Base-by-base conservation (phyloP, 176 grass and related monocot genomes). In the Dendrocalamus sinicus region DNA sequence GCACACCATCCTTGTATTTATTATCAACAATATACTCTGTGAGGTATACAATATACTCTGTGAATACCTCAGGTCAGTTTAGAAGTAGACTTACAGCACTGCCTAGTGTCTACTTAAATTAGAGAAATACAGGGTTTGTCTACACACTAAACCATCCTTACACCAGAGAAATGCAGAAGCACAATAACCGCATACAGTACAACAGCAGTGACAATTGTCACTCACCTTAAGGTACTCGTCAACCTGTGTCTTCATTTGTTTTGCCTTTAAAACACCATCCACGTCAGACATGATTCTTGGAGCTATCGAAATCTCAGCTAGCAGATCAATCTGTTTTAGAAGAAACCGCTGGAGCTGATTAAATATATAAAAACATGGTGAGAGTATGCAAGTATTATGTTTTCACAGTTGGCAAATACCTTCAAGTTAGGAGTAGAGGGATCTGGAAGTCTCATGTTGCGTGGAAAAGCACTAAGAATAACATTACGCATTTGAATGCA, bases 401-500 rank as follows among this genome's bases (percentile, higher is more conserved):
- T 22, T 77, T 67, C 6, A 83, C 39, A 89, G 28, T 3, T 37
- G 10, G 28, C 50, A 92, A 63, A 40, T 77, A 98, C 96, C 96
- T 98, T 98, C 73, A 98, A 88, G 68, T 98, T 98, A 37, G 91
- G 93, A 74, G 96, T 98, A 61, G 96, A 98, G 46, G 96, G 96
- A 81, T 98, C 96, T 41, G 96, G 96, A 87, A 98, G 96, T 80
- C 96, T 95, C 96, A 98, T 98, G 37, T 94, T 98, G 39, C 90
- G 96, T 62, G 96, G 96, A 80, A 95, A 98, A 19, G 96, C 96
- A 87, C 96, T 94, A 67, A 98, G 91, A 89, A 98, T 98, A 62
- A 98, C 91, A 81, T 98, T 98, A 67, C 96, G 96, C 93, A 98
- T 93, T 70, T 98, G 96, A 84, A 98, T 98, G 90, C 96, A 98